A percentile compares a stretch with the other conserved stretches of the same genome.
These are phyloP conservation scores for Aspergillus bertholletiae DNA, from an alignment of 495 filamentous ascomycete species.

Conservation along the genomic window DNA sequence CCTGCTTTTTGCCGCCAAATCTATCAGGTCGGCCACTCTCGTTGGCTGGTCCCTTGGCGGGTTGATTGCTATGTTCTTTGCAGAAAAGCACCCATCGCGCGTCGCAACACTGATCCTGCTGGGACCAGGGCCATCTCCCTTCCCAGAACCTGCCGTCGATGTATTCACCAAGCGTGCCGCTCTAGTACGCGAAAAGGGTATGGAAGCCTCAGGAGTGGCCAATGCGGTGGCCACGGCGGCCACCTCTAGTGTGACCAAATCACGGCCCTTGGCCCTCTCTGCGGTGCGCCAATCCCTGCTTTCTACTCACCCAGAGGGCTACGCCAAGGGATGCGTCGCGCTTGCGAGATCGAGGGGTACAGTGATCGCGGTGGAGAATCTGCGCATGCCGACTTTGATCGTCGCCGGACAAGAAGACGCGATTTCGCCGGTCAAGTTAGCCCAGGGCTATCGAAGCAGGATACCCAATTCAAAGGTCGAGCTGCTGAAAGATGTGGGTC, in stretches of 20 bases:
- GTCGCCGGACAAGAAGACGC: slow-evolving; percentile 45
- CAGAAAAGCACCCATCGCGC: slow-evolving; percentile 28
- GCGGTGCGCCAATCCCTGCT: slow-evolving; percentile 40
- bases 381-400: slow-evolving; percentile 26
- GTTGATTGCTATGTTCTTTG: slow-evolving; percentile 40
- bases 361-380: slow-evolving; percentile 12
- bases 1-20: slow-evolving; percentile 22
- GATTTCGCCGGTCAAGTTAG: slow-evolving; percentile 23
- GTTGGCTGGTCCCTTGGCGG: slow-evolving; percentile 42
- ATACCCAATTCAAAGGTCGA: slow-evolving; percentile 18
- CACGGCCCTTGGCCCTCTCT: slow-evolving; percentile 32
- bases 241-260: slow-evolving; percentile 31
- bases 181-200: slow-evolving; percentile 38
- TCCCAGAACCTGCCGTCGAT: slow-evolving; percentile 28
- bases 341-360: slow-evolving; percentile 35
- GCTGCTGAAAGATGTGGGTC: slow-evolving; percentile 35
- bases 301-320: slow-evolving; percentile 48
- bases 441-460: slow-evolving; percentile 10
- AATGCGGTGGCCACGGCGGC: slow-evolving; percentile 30
- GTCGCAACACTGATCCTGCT: slow-evolving; percentile 36
- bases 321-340: slow-evolving; percentile 51
- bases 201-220: slow-evolving; percentile 31
- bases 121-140: slow-evolving; percentile 21
- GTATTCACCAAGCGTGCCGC: slow-evolving; percentile 31
- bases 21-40: slow-evolving; percentile 14